Evolutionary conservation across 2,329 filamentous ascomycete species (phyloP).

Genomic region (Madurella mycetomatis): DNA sequence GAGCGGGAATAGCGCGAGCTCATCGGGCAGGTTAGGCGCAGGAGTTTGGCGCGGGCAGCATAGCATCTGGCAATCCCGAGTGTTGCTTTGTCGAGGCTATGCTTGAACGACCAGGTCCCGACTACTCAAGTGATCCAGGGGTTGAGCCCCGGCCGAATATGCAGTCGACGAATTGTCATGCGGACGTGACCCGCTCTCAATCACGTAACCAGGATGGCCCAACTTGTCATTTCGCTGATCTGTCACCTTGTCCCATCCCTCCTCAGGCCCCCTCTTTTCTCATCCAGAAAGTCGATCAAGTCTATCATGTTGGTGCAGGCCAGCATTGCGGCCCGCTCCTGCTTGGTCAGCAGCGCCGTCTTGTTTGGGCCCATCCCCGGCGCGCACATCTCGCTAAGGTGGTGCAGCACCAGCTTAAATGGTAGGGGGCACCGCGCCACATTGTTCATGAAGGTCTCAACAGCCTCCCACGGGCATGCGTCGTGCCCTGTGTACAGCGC

Average conservation of each 20-base stretch:
- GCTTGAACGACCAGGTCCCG: too few relatives aligned
- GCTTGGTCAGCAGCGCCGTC: constrained; percentile 49
- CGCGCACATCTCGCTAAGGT: constrained; percentile 62
- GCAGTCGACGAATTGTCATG: too few relatives aligned
- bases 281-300: constrained; percentile 57
- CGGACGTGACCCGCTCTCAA: too few relatives aligned
- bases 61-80: too few relatives aligned
- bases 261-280: constrained; percentile 33
- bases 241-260: constrained; percentile 6
- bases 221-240: not conserved
- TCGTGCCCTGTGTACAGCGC: constrained; percentile 57
- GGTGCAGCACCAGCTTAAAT: constrained; percentile 60
- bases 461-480: constrained; percentile 57
- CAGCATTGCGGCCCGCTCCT: constrained; percentile 49
- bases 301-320: constrained; percentile 51
- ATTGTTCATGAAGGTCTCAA: constrained; percentile 59
- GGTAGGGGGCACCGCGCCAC: constrained; percentile 55
- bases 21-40: too few relatives aligned
- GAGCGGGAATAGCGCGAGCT: too few relatives aligned
- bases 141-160: too few relatives aligned
- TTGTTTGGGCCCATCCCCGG: constrained; percentile 53
- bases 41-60: too few relatives aligned
- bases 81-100: too few relatives aligned
- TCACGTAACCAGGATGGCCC: too few relatives aligned
- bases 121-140: too few relatives aligned